These are phyloP conservation scores for Spizellomyces punctatus DNA, from an alignment of 192 early-diverging fungal species.

Conservation along the genomic window DNA sequence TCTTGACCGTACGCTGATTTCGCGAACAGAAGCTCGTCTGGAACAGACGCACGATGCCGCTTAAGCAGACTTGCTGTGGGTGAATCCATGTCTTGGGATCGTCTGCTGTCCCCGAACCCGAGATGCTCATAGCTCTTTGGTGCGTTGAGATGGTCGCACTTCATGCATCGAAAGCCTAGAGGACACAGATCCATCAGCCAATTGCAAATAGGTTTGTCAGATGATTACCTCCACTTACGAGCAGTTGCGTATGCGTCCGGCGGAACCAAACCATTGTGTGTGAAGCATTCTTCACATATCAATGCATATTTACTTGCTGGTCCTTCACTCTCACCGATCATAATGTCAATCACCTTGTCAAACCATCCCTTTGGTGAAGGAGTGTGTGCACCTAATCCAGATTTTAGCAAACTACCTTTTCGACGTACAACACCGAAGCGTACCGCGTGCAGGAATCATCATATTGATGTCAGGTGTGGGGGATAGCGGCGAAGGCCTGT, in stretches of 20 bases:
- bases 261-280: constrained; percentile 89
- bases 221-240: constrained; percentile 32
- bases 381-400: background rate
- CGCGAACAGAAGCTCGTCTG: background rate
- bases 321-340: constrained; percentile 84
- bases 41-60: background rate
- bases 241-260: constrained; percentile 67
- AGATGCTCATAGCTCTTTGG: constrained; percentile 27
- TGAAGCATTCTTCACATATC: constrained; percentile 87
- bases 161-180: constrained; percentile 40
- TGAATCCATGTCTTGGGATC: no score
- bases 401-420: background rate
- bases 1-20: no score
- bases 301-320: constrained; percentile 91
- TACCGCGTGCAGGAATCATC: no score
- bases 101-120: background rate
- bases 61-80: no score
- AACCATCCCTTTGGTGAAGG: constrained; percentile 64
- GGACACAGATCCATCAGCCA: background rate
- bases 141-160: constrained; percentile 33
- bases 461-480: no score
- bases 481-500: no score
- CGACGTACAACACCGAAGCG: background rate
- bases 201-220: background rate
- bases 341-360: constrained; percentile 88